Evolutionary conservation across 352 stramenopile genomes (phyloP), one percentile per base, ranked within the genome.

Genomic region (Pythium vanterpoolii): DNA sequence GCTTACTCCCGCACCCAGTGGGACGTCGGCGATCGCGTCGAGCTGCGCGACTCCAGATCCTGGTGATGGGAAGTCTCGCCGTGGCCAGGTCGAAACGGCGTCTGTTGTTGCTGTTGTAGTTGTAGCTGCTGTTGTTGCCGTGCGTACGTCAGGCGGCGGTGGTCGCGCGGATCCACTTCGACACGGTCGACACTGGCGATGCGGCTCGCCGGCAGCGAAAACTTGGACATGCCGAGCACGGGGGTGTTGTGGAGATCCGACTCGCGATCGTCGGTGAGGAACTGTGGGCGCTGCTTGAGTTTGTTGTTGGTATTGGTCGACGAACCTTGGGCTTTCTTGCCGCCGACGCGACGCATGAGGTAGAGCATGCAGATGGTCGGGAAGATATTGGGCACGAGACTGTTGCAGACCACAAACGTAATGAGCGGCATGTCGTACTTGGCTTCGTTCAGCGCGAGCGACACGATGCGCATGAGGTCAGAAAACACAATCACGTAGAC

Each of bases 321-420:
- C n/a, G n/a, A n/a, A n/a, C n/a, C n/a, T n/a, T n/a, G n/a, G n/a
- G 64, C 33, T 47, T 74, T 56, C 56, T 42, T 63, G 59, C 19
- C 70, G 59, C 19, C 70, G 31, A 62, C 43, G 38, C 83, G 84
- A 8, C 86, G 84, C 81, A 93, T 93, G 67, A 95, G 80, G 62
- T 95, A 93, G 46, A 95, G 72, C 77, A 95, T 90, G 73, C 83
- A 95, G 61, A 95, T 89, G 26, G 80, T 81, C n/a, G 86, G 83
- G 61, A 95, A 93, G 50, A 94, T 82, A 61, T 77, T 86, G 27
- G 85, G 85, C 54, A 91, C 74, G 50, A 95, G 74, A 61, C 74
- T 87, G 65, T 89, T 89, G 39, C 82, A 71, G 28, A 93, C 83
- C 23, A 88, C 60, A 40, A 87, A 89, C 38, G 79, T 75, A 24